Evolutionary conservation across 768 basidiomycete genomes (phyloP).

Genomic region (Mycena maculata): DNA sequence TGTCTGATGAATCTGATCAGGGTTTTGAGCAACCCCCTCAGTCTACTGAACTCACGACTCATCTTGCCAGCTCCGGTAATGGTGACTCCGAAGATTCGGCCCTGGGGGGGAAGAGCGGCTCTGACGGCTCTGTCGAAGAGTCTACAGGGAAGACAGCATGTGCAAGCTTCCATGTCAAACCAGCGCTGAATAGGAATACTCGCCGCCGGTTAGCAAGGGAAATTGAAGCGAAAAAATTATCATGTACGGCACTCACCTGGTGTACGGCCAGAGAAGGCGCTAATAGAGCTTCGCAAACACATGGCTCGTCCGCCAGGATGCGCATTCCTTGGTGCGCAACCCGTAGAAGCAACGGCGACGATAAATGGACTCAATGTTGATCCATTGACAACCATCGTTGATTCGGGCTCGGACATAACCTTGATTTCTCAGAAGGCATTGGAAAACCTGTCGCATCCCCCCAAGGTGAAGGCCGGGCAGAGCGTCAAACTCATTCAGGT

Average conservation of each 20-base stretch:
- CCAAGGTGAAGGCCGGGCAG: slow-evolving; percentile 34
- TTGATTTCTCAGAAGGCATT: too few relatives aligned
- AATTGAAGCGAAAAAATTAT: slow-evolving; percentile 11
- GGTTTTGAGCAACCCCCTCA: slow-evolving; percentile 32
- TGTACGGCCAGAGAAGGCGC: background rate
- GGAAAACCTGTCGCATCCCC: too few relatives aligned
- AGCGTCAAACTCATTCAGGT: slow-evolving; percentile 49
- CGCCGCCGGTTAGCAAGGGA: slow-evolving; percentile 2
- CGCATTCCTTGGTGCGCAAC: background rate
- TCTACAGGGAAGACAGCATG: background rate
- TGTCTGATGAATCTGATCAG: slow-evolving; percentile 8
- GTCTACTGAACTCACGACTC: background rate
- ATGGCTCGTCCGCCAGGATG: slow-evolving; percentile 43
- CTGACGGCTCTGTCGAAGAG: background rate
- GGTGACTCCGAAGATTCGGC: background rate
- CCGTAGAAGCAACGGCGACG: too few relatives aligned
- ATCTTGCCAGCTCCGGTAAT: background rate
- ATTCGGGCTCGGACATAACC: too few relatives aligned
- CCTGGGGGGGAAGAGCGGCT: background rate
- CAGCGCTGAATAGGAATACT: slow-evolving; percentile 4
- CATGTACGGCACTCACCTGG: background rate
- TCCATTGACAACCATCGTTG: too few relatives aligned
- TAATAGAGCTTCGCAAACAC: slow-evolving; percentile 31
- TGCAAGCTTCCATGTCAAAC: background rate
- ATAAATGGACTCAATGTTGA: too few relatives aligned